Evolutionary conservation across 345 rosid genomes (phyloP).

Genomic region (Aethionema arabicum): DNA sequence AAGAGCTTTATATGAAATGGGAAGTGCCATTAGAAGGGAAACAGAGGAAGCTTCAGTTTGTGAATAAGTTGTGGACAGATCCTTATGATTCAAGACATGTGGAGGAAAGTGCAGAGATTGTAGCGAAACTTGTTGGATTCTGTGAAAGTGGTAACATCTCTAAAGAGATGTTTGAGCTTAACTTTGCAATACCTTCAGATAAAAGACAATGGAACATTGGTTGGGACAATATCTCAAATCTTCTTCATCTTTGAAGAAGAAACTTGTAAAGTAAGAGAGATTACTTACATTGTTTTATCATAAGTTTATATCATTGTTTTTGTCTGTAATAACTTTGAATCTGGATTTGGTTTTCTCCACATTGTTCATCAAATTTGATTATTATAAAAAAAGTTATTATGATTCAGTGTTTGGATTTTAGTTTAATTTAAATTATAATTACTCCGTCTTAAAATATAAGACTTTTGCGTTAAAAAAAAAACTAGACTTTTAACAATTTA

Average conservation of each 20-base stretch:
- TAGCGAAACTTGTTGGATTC: constrained; percentile 93
- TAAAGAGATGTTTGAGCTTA: constrained; percentile 99
- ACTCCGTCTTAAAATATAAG: no score
- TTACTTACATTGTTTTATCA: not conserved
- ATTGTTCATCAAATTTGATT: not conserved
- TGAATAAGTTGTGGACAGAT: constrained; percentile 93
- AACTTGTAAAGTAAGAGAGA: constrained; percentile 13
- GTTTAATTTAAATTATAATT: no score
- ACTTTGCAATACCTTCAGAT: constrained; percentile 79
- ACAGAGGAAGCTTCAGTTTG: constrained; percentile 90
- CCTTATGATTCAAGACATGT: constrained; percentile 82
- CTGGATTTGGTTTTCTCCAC: constrained; percentile 6
- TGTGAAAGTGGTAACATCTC: constrained; percentile 82
- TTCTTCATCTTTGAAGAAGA: constrained; percentile 61
- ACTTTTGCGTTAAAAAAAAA: no score
- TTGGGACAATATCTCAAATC: constrained; percentile 89
- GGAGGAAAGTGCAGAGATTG: constrained; percentile 93
- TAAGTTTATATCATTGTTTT: not conserved
- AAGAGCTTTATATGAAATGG: constrained; percentile 79
- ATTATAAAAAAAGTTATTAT: not conserved
- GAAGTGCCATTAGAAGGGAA: constrained; percentile 92
- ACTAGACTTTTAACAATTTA: no score
- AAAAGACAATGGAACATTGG: constrained; percentile 89
- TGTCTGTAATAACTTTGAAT: not conserved
- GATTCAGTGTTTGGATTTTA: not conserved